These are phyloP conservation scores for Sclerotinia subarctica DNA, from an alignment of 2,329 filamentous ascomycete species.

Conservation along the genomic window DNA sequence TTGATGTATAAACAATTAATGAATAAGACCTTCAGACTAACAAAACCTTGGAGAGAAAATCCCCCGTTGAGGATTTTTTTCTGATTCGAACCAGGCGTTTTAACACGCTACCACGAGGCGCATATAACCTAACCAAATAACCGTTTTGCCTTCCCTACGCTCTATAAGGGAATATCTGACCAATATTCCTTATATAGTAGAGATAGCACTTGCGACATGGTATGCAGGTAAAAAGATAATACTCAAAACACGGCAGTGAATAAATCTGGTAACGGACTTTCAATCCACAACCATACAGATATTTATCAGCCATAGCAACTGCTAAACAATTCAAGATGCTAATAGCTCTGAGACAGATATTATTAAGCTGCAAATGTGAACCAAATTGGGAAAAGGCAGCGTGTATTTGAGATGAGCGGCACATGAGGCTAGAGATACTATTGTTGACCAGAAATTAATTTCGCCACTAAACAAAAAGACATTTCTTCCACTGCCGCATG, in stretches of 20 bases:
- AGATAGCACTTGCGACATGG: not conserved
- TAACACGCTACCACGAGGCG: not conserved
- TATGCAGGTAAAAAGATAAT: not conserved
- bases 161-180: not conserved
- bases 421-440: not conserved
- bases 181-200: not conserved
- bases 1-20: not conserved
- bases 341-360: not conserved
- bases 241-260: not conserved
- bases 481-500: not conserved
- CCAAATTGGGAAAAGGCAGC: not conserved
- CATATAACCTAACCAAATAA: not conserved
- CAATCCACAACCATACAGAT: not conserved
- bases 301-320: not conserved
- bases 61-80: not conserved
- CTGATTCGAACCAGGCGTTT: not conserved
- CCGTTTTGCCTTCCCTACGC: not conserved
- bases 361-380: not conserved
- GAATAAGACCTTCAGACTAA: not conserved
- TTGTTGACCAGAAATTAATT: not conserved
- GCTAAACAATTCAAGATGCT: not conserved
- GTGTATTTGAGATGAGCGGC: not conserved
- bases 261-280: not conserved
- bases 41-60: not conserved
- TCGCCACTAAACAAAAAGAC: not conserved